phyloP scores from a whole-genome alignment of 352 stramenopile species.

The Aphanomyces astaci region DNA sequence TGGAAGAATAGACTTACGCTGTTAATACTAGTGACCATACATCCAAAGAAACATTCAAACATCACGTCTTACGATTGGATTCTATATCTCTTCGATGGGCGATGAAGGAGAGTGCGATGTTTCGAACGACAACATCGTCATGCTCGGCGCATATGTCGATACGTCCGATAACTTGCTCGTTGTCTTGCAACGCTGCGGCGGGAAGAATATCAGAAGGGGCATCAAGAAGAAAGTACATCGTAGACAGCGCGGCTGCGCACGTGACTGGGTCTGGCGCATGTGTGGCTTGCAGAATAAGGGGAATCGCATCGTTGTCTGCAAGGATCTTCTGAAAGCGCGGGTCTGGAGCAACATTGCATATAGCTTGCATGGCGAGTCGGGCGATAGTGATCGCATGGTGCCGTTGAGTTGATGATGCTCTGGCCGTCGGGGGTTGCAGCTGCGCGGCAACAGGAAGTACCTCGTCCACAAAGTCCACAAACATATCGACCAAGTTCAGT shows the following conservation, averaged over 20 bases:
- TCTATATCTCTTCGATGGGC: neutral
- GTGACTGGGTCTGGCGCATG: neutral
- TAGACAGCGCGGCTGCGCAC: neutral
- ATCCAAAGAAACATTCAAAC: neutral
- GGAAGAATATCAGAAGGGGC: neutral
- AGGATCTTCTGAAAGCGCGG: constrained; percentile 14
- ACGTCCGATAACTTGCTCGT: neutral
- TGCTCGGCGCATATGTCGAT: constrained; percentile 18
- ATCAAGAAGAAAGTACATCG: constrained; percentile 20
- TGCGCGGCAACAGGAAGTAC: constrained; percentile 21
- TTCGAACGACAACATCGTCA: neutral
- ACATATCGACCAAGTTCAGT: constrained; percentile 64
- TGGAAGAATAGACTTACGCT: constrained; percentile 37
- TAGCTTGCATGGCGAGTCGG: constrained; percentile 13
- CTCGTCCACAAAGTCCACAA: constrained; percentile 60
- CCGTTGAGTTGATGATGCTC: neutral
- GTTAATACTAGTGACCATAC: neutral
- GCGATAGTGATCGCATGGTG: neutral
- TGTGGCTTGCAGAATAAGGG: neutral
- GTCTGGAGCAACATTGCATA: constrained; percentile 18
- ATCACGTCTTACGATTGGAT: neutral
- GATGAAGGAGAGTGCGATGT: constrained; percentile 1
- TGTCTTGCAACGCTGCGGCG: neutral
- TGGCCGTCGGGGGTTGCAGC: constrained; percentile 23
- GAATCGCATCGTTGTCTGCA: constrained; percentile 12